phyloP scores from a whole-genome alignment of 805 yeast genomes.

The Blastobotrys peoriensis region DNA sequence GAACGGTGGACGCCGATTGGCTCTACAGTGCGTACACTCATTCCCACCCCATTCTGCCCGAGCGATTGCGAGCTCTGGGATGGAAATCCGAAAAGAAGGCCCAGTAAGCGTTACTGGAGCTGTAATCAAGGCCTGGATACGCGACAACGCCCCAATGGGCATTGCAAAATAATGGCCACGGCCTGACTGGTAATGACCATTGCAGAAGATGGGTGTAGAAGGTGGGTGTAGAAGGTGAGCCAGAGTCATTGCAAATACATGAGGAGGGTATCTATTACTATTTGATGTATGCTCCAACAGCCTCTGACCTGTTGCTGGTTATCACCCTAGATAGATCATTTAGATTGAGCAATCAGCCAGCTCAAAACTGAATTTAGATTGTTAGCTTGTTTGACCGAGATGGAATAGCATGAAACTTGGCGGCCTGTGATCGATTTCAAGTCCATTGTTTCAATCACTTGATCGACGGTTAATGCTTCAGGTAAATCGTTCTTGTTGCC shows the following conservation, averaged over 20 bases:
- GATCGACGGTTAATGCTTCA: constrained; percentile 29
- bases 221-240: too few species aligned
- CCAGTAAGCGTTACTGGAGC: background rate
- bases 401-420: constrained; percentile 32
- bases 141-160: constrained; percentile 1
- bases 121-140: background rate
- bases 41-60: constrained; percentile 88
- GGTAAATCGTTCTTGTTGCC: constrained; percentile 33
- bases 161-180: background rate
- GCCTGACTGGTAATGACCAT: too few species aligned
- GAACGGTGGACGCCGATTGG: constrained; percentile 85
- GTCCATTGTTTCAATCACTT: constrained; percentile 28
- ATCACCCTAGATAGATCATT: too few species aligned
- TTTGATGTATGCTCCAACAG: too few species aligned
- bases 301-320: too few species aligned
- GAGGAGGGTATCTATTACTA: too few species aligned
- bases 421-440: constrained; percentile 28
- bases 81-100: constrained; percentile 10
- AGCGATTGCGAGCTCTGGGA: constrained; percentile 72
- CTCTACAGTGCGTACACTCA: constrained; percentile 82
- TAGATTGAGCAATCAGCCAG: constrained; percentile 28
- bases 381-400: constrained; percentile 31
- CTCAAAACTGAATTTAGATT: constrained; percentile 31
- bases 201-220: too few species aligned
- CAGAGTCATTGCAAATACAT: too few species aligned